Base-by-base conservation (phyloP, 371 early-diverging fungal genomes). In the Furculomyces boomerangus region DNA sequence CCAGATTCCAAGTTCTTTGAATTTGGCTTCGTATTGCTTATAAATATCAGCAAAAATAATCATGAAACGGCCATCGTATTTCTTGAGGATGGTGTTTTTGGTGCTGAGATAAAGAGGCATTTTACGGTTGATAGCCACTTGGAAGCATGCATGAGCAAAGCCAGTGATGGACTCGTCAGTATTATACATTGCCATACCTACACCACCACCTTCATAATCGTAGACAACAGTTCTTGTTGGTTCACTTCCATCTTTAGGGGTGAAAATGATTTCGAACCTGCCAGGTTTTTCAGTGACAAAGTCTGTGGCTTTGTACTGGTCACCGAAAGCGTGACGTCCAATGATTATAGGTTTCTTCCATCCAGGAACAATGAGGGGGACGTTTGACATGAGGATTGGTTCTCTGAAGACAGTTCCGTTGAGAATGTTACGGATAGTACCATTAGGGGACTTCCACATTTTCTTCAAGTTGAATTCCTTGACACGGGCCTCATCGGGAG, bases 401-500 rank as follows among this genome's bases (percentile, higher is more conserved):
- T 95, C 97, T 63, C 97, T 83, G 84, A 96, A 96, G 47, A 96
- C 92, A 25, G 95, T 95, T 59, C 97, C 97, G 62, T 88, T 89
- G 50, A 96, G 74, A 57, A 89, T 90, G 71, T 94, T 93, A 58
- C 97, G 83, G 63, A 96, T 88, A 46, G 95, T 95, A 56, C 97
- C 97, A 68, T 96, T 96, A 58, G 97, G 97, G 26, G 88, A 86
- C 73, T 79, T 87, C 87, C 90, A 95, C 91, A 93, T 96, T 70
- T 86, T 70, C 77, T 93, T 86, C 55, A 96, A 75, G 55, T 83
- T 82, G 73, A 88, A 96, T 74, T 96, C 96, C 70, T 91, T 76
- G 56, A 96, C 94, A 63, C 97, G 86, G 25, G 78, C 85, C 59
- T 88, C 88, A 64, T 96, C 97, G 18, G 97, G 95, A n/a, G 97